These are phyloP conservation scores for Aspergillus luchuensis DNA, from an alignment of 2,329 filamentous ascomycete genomes.

Conservation along the genomic window DNA sequence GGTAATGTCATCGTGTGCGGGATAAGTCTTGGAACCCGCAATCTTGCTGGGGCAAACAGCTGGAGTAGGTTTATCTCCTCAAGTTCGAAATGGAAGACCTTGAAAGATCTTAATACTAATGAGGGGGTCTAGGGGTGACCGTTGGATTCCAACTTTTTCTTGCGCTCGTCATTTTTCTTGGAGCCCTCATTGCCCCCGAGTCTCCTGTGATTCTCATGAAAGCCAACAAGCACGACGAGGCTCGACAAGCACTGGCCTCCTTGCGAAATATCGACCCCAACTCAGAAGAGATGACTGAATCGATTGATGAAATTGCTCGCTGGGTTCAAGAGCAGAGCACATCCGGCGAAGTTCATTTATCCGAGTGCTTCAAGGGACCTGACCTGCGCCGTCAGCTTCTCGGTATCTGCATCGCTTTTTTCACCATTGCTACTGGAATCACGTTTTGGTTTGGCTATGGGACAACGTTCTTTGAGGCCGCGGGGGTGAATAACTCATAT, in stretches of 20 bases:
- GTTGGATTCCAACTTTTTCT: slow-evolving; percentile 73
- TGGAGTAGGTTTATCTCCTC: neutral
- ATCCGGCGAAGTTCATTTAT: slow-evolving; percentile 45
- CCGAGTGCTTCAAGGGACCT: slow-evolving; percentile 60
- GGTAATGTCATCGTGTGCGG: slow-evolving; percentile 67
- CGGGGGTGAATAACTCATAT: slow-evolving; percentile 72
- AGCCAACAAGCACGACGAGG: slow-evolving; percentile 65
- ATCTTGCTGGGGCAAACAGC: neutral
- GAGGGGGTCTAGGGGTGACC: neutral
- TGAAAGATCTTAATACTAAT: no score
- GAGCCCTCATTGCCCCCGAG: slow-evolving; percentile 75
- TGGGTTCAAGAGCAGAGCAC: slow-evolving; percentile 74
- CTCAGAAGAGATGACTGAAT: slow-evolving; percentile 70
- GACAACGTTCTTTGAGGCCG: slow-evolving; percentile 74
- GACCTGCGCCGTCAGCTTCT: slow-evolving; percentile 31
- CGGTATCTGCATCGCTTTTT: neutral
- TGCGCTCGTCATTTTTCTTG: slow-evolving; percentile 70
- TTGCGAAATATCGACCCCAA: slow-evolving; percentile 68
- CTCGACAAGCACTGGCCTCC: slow-evolving; percentile 61
- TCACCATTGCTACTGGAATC: slow-evolving; percentile 47
- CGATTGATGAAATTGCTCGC: slow-evolving; percentile 79
- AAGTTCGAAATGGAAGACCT: no score
- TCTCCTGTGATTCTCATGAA: slow-evolving; percentile 81
- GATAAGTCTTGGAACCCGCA: neutral
- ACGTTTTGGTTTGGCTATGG: slow-evolving; percentile 64